These are phyloP conservation scores for Phanerodontia chrysosporium DNA, from an alignment of 768 basidiomycete genomes.

Conservation along the genomic window DNA sequence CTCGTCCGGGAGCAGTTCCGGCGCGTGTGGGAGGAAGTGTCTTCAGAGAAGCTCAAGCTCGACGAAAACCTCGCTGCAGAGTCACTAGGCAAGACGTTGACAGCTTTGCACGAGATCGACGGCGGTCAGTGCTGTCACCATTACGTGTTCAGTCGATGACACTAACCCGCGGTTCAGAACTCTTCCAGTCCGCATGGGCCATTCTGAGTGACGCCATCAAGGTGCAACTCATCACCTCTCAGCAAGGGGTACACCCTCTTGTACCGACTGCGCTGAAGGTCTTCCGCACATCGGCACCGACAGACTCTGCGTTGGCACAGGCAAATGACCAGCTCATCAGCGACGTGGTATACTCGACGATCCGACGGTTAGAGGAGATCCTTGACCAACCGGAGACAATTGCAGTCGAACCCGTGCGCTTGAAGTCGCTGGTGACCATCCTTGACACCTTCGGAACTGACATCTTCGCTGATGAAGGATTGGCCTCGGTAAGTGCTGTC, in stretches of 20 bases:
- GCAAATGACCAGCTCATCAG: constrained; percentile 28
- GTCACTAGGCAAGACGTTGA: constrained; percentile 40
- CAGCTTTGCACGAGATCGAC: constrained; percentile 21
- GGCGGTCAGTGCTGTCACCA: constrained; percentile 18
- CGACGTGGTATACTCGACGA: constrained; percentile 31
- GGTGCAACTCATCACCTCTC: constrained; percentile 1
- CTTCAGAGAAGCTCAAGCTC: constrained; percentile 40
- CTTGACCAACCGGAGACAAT: constrained; percentile 19
- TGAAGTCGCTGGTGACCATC: constrained; percentile 35
- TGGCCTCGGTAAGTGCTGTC: constrained; percentile 39
- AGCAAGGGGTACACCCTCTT: constrained; percentile 25
- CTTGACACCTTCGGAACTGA: constrained; percentile 48
- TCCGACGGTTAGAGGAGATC: constrained; percentile 29
- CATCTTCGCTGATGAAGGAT: constrained; percentile 41
- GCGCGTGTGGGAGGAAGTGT: constrained; percentile 47
- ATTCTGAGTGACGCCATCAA: constrained; percentile 32
- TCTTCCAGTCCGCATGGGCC: constrained; percentile 51
- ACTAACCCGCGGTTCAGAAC: constrained; percentile 27
- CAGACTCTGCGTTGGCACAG: constrained; percentile 2
- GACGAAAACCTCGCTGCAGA: constrained; percentile 40
- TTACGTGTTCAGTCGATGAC: not conserved
- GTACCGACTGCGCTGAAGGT: constrained; percentile 44
- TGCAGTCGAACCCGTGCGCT: constrained; percentile 13
- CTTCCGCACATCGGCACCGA: constrained; percentile 36
- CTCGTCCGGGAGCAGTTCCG: constrained; percentile 44